A percentile compares a stretch with the other conserved stretches of the same genome.
These are phyloP conservation scores for Auriculariales sp. DNA, from an alignment of 768 basidiomycete species.

Conservation along the genomic window DNA sequence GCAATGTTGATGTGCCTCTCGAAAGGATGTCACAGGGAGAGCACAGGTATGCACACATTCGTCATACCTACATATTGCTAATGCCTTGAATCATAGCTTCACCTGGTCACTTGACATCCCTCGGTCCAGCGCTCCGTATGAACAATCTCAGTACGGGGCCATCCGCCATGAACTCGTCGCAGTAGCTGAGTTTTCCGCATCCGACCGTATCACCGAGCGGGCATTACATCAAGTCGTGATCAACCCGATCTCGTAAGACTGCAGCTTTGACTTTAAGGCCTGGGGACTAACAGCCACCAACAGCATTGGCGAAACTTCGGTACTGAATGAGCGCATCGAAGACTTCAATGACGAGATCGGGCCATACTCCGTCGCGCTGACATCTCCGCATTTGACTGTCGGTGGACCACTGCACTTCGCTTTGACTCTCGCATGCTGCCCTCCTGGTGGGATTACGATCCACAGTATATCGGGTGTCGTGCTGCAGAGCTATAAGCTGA, in stretches of 20 bases:
- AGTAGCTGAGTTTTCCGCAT: neutral
- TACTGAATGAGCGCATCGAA: neutral
- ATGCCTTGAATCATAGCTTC: neutral
- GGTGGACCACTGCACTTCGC: neutral
- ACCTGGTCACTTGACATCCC: neutral
- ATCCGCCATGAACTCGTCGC: neutral
- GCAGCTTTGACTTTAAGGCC: too few species aligned
- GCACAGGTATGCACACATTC: neutral
- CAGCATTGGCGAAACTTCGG: neutral
- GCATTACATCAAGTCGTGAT: neutral
- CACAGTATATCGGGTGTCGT: neutral
- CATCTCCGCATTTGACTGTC: neutral
- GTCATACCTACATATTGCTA: neutral
- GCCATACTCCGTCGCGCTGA: neutral
- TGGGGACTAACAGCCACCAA: neutral
- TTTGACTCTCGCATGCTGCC: neutral
- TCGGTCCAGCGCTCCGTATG: neutral
- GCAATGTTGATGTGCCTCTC: neutral
- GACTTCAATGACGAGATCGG: neutral
- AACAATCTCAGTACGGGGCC: neutral
- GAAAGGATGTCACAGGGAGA: neutral
- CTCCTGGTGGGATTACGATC: neutral
- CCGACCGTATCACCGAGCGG: neutral
- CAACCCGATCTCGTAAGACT: neutral
- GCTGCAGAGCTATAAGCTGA: neutral